Evolutionary conservation across 352 stramenopile species (phyloP).

Genomic region (Lagenidium giganteum): DNA sequence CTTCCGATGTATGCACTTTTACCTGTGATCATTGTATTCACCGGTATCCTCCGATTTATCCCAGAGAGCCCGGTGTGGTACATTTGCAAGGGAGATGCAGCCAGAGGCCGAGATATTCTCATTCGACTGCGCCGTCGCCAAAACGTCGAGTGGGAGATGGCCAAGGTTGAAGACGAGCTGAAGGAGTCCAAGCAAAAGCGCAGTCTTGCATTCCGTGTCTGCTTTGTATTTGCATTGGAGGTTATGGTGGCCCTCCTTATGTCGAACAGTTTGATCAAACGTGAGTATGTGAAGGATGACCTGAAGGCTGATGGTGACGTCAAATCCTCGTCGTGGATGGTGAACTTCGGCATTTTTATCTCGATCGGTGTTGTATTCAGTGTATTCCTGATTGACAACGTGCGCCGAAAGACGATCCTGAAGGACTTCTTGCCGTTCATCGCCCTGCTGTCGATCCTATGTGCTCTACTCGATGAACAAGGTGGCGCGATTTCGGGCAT

Average conservation of each 20-base stretch:
- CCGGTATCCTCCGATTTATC: slow-evolving; percentile 54
- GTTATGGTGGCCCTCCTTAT: slow-evolving; percentile 59
- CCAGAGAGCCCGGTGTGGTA: slow-evolving; percentile 79
- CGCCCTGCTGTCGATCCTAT: slow-evolving; percentile 51
- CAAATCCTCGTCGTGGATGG: slow-evolving; percentile 44
- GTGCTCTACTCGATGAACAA: slow-evolving; percentile 40
- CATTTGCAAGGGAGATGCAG: slow-evolving; percentile 36
- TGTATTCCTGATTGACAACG: slow-evolving; percentile 77
- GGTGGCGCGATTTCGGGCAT: slow-evolving; percentile 37
- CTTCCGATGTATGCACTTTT: slow-evolving; percentile 57
- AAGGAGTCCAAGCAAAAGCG: slow-evolving; percentile 33
- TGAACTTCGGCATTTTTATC: slow-evolving; percentile 45
- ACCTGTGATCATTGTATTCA: slow-evolving; percentile 54
- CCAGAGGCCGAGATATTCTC: slow-evolving; percentile 41
- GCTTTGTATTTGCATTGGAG: slow-evolving; percentile 56
- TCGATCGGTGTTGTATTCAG: slow-evolving; percentile 56
- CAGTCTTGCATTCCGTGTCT: slow-evolving; percentile 60
- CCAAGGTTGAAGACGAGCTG: slow-evolving; percentile 49
- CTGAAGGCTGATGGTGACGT: slow-evolving; percentile 10
- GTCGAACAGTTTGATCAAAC: slow-evolving; percentile 57
- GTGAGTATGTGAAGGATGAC: slow-evolving; percentile 31
- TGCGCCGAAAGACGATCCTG: slow-evolving; percentile 86
- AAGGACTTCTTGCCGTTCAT: slow-evolving; percentile 84
- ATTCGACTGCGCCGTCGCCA: slow-evolving; percentile 59
- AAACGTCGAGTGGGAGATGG: slow-evolving; percentile 62